Base-by-base conservation (phyloP, 192 early-diverging fungal genomes). In the Coemansia sp. region DNA sequence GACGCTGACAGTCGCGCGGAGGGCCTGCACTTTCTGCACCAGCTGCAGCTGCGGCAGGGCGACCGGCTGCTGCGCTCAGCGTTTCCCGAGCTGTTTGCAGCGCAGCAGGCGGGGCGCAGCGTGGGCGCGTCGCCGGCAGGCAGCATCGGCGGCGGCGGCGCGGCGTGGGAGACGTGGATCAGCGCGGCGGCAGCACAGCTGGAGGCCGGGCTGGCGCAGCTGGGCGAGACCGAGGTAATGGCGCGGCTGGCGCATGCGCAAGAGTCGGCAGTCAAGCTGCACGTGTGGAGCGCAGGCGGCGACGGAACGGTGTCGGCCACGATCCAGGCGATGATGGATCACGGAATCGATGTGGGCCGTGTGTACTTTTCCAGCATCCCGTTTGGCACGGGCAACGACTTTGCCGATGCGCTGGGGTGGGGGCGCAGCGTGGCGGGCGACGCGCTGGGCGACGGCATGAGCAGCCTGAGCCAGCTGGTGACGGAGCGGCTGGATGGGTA, bases 371-470 rank as follows among this genome's bases (percentile, higher is more conserved):
- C 83, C 33, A 81, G 83, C 58, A 86, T 87, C 32, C 87, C 87
- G 4, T 89, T 87, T 50, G 87, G 87, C 19, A 87, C 87, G 1
- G 86, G 86, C 39, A 88, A 88, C 57, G 86, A 88, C 58, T 81
- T 88, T 56, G 49, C 68, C n/a, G 85, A 89, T 47, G 85, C 85
- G 29, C 69, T 89, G 23, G 87, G 87, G 11, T 89, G 87, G 87
- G 87, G 86, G 0, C 85, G 87, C 35, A 87, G 80, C 35, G 77
- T 87, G 22, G 59, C 81, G 3, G 81, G 77, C 33, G 78, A 83
- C 25, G 77, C 83, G 1, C 79, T 83, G 4, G 86, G 83, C 19
- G 71, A 71, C 15, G 78, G 80, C 65, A 68, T 87, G 38, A 54
- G 68, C 23, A 56, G 78, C 39, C 59, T 89, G 18, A 86, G 81